A percentile compares a stretch with the other conserved stretches of the same genome.
phyloP scores from a whole-genome alignment of 1,284 basidiomycete genomes.

The Pyrrhoderma lamaoense region DNA sequence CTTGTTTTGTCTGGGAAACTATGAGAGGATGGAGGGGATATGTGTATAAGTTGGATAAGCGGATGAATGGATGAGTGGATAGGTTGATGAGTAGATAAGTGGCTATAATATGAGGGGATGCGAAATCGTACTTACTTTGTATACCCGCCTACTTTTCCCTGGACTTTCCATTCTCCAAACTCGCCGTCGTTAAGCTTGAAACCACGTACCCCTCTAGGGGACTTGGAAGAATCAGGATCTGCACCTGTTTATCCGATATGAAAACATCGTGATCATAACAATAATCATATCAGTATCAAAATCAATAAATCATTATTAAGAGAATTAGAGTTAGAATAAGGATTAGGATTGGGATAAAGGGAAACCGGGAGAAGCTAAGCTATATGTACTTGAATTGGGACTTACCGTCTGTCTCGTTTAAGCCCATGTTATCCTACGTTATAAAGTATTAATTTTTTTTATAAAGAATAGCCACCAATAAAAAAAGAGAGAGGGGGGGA shows the following conservation, averaged over 20 bases:
- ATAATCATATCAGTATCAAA: slow-evolving; percentile 18
- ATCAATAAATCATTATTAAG: too few species aligned
- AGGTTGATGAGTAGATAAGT: too few species aligned
- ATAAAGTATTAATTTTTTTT: background rate
- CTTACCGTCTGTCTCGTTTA: slow-evolving; percentile 54
- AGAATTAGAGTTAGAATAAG: too few species aligned
- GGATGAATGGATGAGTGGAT: too few species aligned
- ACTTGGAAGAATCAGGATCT: slow-evolving; percentile 40
- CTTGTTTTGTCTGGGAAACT: slow-evolving; percentile 66
- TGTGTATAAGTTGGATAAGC: background rate
- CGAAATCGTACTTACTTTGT: slow-evolving; percentile 34
- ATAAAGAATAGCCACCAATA: too few species aligned
- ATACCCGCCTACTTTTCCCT: slow-evolving; percentile 77
- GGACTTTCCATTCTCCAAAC: slow-evolving; percentile 72
- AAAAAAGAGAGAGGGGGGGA: too few species aligned
- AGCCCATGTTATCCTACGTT: slow-evolving; percentile 71
- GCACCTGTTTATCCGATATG: slow-evolving; percentile 14
- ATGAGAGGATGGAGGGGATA: too few species aligned
- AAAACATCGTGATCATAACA: too few species aligned
- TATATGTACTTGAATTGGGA: too few species aligned
- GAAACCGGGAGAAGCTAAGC: too few species aligned
- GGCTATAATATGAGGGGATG: background rate
- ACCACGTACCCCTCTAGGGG: slow-evolving; percentile 72
- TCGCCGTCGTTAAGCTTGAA: slow-evolving; percentile 54
- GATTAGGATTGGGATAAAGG: too few species aligned